phyloP scores from a whole-genome alignment of 2,329 filamentous ascomycete genomes.

The Claviceps capensis region DNA sequence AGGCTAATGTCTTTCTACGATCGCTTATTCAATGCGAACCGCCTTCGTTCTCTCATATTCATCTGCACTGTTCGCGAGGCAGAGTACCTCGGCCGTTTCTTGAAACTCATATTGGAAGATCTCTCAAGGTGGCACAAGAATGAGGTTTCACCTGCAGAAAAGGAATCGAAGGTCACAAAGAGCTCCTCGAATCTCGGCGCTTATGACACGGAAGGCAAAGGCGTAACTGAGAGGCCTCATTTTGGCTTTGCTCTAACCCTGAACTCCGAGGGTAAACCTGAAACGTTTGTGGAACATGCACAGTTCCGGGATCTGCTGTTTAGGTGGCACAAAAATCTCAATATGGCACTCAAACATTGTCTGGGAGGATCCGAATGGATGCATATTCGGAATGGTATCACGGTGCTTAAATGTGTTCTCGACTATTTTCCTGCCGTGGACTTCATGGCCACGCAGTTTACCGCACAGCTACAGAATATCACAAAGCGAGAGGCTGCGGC shows the following conservation, averaged over 20 bases:
- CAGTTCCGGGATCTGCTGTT: slow-evolving; percentile 76
- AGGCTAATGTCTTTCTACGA: slow-evolving; percentile 73
- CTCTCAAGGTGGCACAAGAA: slow-evolving; percentile 75
- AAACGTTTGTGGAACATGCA: slow-evolving; percentile 65
- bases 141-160: slow-evolving; percentile 36
- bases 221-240: slow-evolving; percentile 37
- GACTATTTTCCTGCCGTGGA: slow-evolving; percentile 80
- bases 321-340: slow-evolving; percentile 80
- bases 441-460: slow-evolving; percentile 63
- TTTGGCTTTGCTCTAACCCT: slow-evolving; percentile 69
- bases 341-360: slow-evolving; percentile 67
- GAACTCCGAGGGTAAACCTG: slow-evolving; percentile 51
- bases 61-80: slow-evolving; percentile 82
- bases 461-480: slow-evolving; percentile 51
- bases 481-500: slow-evolving; percentile 43
- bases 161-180: slow-evolving; percentile 20
- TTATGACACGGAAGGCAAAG: slow-evolving; percentile 68
- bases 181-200: slow-evolving; percentile 49
- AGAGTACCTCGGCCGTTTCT: slow-evolving; percentile 82
- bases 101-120: slow-evolving; percentile 70
- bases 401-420: slow-evolving; percentile 66
- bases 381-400: slow-evolving; percentile 94
- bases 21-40: slow-evolving; percentile 70
- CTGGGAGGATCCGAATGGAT: slow-evolving; percentile 82
- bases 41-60: slow-evolving; percentile 72